These are phyloP conservation scores for Colletotrichum kahawae DNA, from an alignment of 2,329 filamentous ascomycete species.

Conservation along the genomic window DNA sequence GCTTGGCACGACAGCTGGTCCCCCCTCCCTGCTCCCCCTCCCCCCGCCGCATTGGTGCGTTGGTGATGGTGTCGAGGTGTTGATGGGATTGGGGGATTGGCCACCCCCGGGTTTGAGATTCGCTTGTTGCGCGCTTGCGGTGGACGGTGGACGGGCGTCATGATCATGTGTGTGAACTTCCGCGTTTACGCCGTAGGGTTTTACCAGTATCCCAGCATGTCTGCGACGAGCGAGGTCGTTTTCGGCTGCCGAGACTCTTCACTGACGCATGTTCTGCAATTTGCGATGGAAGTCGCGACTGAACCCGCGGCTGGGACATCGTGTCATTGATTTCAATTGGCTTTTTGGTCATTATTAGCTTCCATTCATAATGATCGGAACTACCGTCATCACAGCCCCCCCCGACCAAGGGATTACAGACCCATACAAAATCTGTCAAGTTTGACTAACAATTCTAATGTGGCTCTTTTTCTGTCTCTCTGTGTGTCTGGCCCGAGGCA, in stretches of 20 bases:
- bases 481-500: background rate
- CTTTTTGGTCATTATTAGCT: background rate
- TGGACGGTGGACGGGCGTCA: background rate
- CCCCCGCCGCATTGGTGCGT: slow-evolving; percentile 2
- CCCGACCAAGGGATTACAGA: background rate
- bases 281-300: background rate
- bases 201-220: background rate
- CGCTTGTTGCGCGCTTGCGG: background rate
- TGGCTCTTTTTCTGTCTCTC: background rate
- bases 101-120: background rate
- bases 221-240: background rate
- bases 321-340: background rate
- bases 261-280: background rate
- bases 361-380: background rate
- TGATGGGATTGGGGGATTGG: background rate
- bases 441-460: background rate
- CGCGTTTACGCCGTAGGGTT: background rate
- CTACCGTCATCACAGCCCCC: background rate
- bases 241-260: background rate
- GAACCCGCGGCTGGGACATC: background rate
- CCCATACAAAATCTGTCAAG: background rate
- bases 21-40: background rate
- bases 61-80: background rate
- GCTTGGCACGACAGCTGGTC: slow-evolving; percentile 11
- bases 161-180: background rate